Evolutionary conservation across 2,329 filamentous ascomycete genomes (phyloP), one percentile per base, ranked within the genome.

Genomic region (Laburnicola sp.): DNA sequence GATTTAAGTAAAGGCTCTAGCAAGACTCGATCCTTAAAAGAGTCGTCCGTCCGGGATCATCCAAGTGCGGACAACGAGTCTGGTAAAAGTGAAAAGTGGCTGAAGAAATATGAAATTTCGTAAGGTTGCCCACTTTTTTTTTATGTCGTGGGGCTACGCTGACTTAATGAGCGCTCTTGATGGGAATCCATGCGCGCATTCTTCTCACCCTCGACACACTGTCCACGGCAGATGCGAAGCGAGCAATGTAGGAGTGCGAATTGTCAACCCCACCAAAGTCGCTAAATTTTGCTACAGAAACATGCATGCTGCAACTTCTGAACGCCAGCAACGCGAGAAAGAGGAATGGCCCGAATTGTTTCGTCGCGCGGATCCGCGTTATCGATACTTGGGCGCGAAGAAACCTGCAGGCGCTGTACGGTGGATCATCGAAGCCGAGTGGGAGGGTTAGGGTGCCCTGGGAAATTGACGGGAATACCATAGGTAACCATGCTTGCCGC

Each of bases 301-400:
- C 58, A 16, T 50, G 45, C 10, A 60, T 60, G 56, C 16, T 56
- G 7, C 53, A 58, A 27, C 56, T 60, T 30, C 41, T 56, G 37
- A 60, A 60, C 39, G 48, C 58, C 40, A 53, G 38, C 55, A 60
- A 32, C 48, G 58, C 3, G 45, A 53, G 25, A 5, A 44, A 27
- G 40, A 53, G 38, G 54, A 59, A 48, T 59, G 54, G 54, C 26
- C 21, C 9, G 47, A 49, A 37, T 41, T 57, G n/a, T 56, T 59
- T 44, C 34, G 38, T 6, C 36, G 48, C 9, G 56, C 56, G 4
- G 56, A 59, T 37, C 1, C 40, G 2, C 22, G 54, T 31, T 59
- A 37, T 30, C 30, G 28, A 1, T 57, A 46, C 50, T 2, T 59
- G n/a, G 57, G 57, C 9, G 51, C 57, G 4, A 43, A 48, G n/a